Base-by-base conservation (phyloP, 441 rosid species). In the Flueggea neowawraea region DNA sequence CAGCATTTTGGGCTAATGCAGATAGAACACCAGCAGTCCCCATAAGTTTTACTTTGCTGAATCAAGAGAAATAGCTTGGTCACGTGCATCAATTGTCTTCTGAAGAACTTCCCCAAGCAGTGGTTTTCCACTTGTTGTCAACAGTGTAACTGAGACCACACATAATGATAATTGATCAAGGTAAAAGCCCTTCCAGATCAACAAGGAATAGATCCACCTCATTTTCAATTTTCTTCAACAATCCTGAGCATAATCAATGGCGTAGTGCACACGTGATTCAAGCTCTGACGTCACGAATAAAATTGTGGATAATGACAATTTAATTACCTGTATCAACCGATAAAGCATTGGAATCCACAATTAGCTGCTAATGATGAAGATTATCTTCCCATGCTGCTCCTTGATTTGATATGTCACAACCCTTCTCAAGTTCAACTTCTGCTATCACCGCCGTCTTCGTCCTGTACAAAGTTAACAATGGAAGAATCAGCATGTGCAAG, bases 261-360 rank as follows among this genome's bases (percentile, higher is more conserved):
- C 97, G 61, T 90, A 96, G 58, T 86, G 90, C 15, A 92, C 96
- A 8, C 86, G 83, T 0, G 96, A 88, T 58, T 90, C 96, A 54
- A 93, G 98, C 85, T 93, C 98, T 0, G 87, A 97, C 90, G 70
- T 87, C 97, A 17, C 95, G 91, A 60, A 90, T 88, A 64, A 88
- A 90, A 75, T 82, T 90, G 76, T 90, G 97, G 69, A 93, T 88
- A 12, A 93, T 90, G 41, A 80, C 66, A 22, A 92, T 88, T 70
- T 92, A 96, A 65, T 93, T 93, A 81, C 86, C 98, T 4, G 88
- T 87, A 50, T 92, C 98, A 7, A 90, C 97, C 0, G 94, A 92
- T 11, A 92, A 81, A 31, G 81, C 80, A 76, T 93, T 93, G 65
- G 96, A 90, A n/a, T 93, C 95, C 55, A 93, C 95, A 7, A 93